Evolutionary conservation across 2,329 filamentous ascomycete species (phyloP).

Genomic region (Fusarium heterosporum): DNA sequence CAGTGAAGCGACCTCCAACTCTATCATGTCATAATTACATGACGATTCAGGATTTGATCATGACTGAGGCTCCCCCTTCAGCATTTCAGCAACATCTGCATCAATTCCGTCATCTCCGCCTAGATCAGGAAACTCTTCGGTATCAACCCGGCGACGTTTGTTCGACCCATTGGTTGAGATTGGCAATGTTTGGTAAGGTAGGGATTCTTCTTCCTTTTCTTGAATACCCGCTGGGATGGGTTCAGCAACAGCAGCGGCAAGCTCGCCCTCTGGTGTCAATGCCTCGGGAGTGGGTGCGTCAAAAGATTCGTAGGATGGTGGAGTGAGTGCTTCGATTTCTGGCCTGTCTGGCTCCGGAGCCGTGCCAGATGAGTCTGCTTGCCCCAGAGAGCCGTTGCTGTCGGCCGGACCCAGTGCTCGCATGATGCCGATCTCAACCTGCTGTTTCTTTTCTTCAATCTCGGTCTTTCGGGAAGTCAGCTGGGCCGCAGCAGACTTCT

Average conservation of each 20-base stretch:
- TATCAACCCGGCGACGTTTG: slow-evolving; percentile 66
- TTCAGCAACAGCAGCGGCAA: slow-evolving; percentile 38
- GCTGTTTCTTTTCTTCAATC: slow-evolving; percentile 84
- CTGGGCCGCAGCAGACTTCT: slow-evolving; percentile 74
- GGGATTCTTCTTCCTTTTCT: slow-evolving; percentile 56
- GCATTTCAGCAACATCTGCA: slow-evolving; percentile 67
- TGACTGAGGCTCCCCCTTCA: slow-evolving; percentile 47
- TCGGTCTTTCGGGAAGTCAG: slow-evolving; percentile 74
- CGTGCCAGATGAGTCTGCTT: slow-evolving; percentile 59
- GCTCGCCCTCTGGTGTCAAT: slow-evolving; percentile 32
- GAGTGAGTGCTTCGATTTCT: slow-evolving; percentile 87
- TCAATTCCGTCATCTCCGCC: slow-evolving; percentile 67
- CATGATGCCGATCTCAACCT: slow-evolving; percentile 93
- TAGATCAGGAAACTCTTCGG: slow-evolving; percentile 65
- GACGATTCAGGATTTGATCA: slow-evolving; percentile 5
- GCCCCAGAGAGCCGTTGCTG: slow-evolving; percentile 60
- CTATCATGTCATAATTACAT: background rate
- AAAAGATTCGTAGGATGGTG: slow-evolving; percentile 61
- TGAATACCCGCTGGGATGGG: background rate
- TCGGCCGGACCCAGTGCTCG: slow-evolving; percentile 77
- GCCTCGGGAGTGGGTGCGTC: slow-evolving; percentile 37
- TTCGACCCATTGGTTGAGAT: slow-evolving; percentile 65
- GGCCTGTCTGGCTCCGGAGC: slow-evolving; percentile 76
- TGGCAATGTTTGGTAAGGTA: slow-evolving; percentile 62
- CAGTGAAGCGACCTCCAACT: background rate